Evolutionary conservation across 1,284 basidiomycete species (phyloP).

Genomic region (Cystobasidium slooffiae): DNA sequence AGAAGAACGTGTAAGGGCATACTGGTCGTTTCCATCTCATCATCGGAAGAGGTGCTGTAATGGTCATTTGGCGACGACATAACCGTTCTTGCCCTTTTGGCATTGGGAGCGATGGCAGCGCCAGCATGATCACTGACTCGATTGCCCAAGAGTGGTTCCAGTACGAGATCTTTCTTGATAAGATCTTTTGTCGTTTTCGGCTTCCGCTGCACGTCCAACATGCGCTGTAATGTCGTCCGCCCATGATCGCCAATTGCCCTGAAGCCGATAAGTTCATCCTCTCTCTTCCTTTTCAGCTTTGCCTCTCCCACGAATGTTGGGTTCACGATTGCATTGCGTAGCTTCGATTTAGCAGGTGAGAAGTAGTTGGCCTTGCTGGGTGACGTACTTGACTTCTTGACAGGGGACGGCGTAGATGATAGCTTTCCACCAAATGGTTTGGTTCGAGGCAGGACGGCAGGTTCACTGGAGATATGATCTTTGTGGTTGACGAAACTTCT

Average conservation of each 20-base stretch:
- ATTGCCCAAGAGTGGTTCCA: too few species aligned
- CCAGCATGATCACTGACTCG: not conserved
- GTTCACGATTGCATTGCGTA: slow-evolving; percentile 37
- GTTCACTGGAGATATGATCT: not conserved
- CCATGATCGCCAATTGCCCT: slow-evolving; percentile 40
- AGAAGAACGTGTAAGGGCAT: slow-evolving; percentile 16
- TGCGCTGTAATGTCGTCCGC: slow-evolving; percentile 29
- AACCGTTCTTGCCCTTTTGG: not conserved
- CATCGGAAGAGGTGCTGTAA: not conserved
- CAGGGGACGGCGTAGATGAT: slow-evolving; percentile 23
- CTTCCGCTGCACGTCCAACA: slow-evolving; percentile 32
- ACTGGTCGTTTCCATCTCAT: not conserved
- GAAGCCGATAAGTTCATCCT: slow-evolving; percentile 40
- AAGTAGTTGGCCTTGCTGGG: slow-evolving; percentile 35
- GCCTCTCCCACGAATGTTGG: slow-evolving; percentile 38
- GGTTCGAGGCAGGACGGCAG: slow-evolving; percentile 9
- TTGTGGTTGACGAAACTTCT: not conserved
- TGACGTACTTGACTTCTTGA: slow-evolving; percentile 16
- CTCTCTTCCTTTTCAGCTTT: slow-evolving; percentile 28
- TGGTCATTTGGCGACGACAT: not conserved
- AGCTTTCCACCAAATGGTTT: not conserved
- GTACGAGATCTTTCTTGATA: not conserved
- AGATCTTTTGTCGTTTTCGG: not conserved
- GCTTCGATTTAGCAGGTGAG: slow-evolving; percentile 40
- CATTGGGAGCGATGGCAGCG: not conserved